Percentiles rank a stretch among this genome's conserved stretches.
Evolutionary conservation across 2,329 filamentous ascomycete genomes (phyloP).

Genomic region (Aspergillus japonicus): DNA sequence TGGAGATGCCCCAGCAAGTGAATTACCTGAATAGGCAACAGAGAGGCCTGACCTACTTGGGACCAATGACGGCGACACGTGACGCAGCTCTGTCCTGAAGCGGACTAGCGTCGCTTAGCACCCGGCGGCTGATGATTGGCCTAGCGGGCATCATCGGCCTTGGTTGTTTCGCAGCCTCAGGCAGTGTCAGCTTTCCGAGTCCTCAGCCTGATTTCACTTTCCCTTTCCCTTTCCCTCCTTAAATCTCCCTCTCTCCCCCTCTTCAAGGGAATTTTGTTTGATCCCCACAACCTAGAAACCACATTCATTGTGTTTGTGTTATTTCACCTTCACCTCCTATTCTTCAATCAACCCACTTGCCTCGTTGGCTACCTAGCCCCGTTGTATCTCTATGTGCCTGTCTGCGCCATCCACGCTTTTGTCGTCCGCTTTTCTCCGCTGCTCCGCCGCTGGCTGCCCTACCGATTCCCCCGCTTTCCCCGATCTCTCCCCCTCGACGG

Average conservation of each 20-base stretch:
- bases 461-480: constrained; percentile 20
- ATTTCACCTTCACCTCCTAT: background rate
- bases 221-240: constrained; percentile 6
- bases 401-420: constrained; percentile 30
- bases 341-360: background rate
- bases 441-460: constrained; percentile 28
- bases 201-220: constrained; percentile 2
- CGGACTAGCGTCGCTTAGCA: constrained; percentile 19
- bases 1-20: background rate
- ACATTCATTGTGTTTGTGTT: background rate
- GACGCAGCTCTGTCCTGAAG: constrained; percentile 8
- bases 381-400: constrained; percentile 38
- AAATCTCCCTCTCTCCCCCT: constrained; percentile 5
- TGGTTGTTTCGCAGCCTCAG: background rate
- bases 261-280: constrained; percentile 8
- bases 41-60: background rate
- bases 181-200: background rate
- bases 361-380: background rate
- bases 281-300: background rate
- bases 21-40: background rate
- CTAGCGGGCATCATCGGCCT: constrained; percentile 1
- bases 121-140: constrained; percentile 20
- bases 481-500: constrained; percentile 2
- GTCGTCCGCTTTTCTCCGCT: constrained; percentile 27
- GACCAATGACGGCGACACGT: constrained; percentile 23